A percentile compares a stretch with the other conserved stretches of the same genome.
Evolutionary conservation across 495 filamentous ascomycete genomes (phyloP).

Genomic region (Opeltia flavorubescens): DNA sequence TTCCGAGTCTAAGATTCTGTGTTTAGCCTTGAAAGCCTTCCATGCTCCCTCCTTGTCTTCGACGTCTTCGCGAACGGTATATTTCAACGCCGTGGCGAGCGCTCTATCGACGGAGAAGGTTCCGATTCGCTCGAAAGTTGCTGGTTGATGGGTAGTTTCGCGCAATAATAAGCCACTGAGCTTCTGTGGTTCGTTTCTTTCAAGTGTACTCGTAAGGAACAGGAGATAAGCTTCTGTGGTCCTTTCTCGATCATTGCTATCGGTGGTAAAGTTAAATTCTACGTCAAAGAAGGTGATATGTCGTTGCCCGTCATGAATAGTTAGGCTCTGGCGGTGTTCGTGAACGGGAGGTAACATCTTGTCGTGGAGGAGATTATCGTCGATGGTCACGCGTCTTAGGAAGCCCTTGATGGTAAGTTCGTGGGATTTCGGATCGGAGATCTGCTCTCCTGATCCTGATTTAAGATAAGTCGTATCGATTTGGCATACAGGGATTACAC

Average conservation of each 20-base stretch:
- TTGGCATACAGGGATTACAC: background rate
- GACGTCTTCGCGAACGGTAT: too few relatives aligned
- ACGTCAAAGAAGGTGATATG: background rate
- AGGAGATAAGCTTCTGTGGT: background rate
- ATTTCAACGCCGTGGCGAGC: too few relatives aligned
- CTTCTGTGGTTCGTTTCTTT: background rate
- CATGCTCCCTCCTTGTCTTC: too few relatives aligned
- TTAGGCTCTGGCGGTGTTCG: background rate
- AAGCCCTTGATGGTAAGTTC: background rate
- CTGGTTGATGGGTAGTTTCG: background rate
- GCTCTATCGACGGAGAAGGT: background rate
- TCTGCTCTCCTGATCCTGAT: background rate
- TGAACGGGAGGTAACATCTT: background rate
- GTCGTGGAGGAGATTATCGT: background rate
- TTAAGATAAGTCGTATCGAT: background rate
- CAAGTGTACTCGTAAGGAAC: background rate
- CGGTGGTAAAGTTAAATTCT: background rate
- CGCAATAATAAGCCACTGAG: background rate
- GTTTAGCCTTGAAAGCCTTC: too few relatives aligned
- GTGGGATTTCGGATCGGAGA: background rate
- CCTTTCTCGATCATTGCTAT: too few relatives aligned
- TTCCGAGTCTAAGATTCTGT: too few relatives aligned
- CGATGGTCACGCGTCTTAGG: background rate
- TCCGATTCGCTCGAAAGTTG: background rate
- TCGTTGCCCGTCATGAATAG: background rate